phyloP scores from a whole-genome alignment of 345 rosid species.

The Brassica rapa region DNA sequence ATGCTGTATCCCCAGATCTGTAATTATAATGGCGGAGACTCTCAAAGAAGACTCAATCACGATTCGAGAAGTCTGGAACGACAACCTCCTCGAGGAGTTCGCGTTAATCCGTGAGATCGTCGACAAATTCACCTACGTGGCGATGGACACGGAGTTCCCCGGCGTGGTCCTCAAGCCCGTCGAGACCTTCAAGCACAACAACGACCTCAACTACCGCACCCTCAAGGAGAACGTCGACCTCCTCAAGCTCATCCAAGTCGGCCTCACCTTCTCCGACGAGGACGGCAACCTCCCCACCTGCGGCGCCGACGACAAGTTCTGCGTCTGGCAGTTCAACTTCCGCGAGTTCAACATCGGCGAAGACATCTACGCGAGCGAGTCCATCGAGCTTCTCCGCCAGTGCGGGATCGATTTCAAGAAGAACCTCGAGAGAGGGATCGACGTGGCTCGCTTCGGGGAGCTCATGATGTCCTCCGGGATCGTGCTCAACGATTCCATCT shows the following conservation, averaged over 20 bases:
- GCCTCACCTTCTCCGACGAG: conserved; percentile 77
- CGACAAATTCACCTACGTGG: conserved; percentile 58
- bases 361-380: conserved; percentile 80
- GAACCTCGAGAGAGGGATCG: conserved; percentile 77
- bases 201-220: conserved; percentile 72
- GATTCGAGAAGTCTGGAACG: conserved; percentile 89
- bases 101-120: conserved; percentile 76
- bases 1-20: conserved; percentile 52
- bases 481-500: conserved; percentile 66
- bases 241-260: conserved; percentile 82
- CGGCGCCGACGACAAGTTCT: conserved; percentile 68
- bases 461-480: conserved; percentile 87
- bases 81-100: conserved; percentile 77
- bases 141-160: conserved; percentile 95
- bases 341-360: conserved; percentile 74
- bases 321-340: conserved; percentile 93
- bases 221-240: conserved; percentile 83
- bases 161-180: conserved; percentile 85
- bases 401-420: conserved; percentile 84
- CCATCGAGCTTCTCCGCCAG: conserved; percentile 72
- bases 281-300: conserved; percentile 79
- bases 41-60: conserved; percentile 64
- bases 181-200: conserved; percentile 77
- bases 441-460: conserved; percentile 77
- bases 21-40: conserved; percentile 52